Evolutionary conservation across 352 stramenopile genomes (phyloP), one percentile per base, ranked within the genome.

Genomic region (Phytophthora ramorum): DNA sequence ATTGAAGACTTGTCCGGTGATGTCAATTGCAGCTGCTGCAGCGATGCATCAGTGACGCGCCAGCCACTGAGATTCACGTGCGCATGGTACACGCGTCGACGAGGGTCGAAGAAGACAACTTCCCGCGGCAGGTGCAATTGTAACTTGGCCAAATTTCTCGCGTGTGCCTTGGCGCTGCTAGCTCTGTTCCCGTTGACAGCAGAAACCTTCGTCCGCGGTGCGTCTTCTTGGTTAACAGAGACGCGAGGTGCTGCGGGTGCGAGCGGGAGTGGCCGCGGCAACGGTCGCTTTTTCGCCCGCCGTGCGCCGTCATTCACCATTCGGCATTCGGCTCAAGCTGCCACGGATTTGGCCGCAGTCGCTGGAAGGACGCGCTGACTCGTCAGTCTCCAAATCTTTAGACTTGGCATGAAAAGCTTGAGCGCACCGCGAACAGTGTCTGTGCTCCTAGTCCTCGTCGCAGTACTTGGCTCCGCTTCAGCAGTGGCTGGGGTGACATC

Each of bases 31-130:
- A 90, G 60, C 37, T 77, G 64, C 35, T 62, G 58, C 9, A 76
- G 17, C 8, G 49, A 66, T 10, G 68, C 66, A 66, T 92, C 85
- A 0, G 61, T 66, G n/a, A 75, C 63, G 2, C 69, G 37, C 85
- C 81, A 92, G 5, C 85, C 83, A 20, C 71, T 75, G 24, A 93
- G 73, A 19, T 79, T 64, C 12, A 93, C 70, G 50, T 84, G 83
- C 0, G 50, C 52, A 22, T 72, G 78, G 44, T 85, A 79, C 8
- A 75, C 43, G 14, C 51, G 73, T 28, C 46, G 65, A 35, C 66
- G 66, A 37, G 70, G 70, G 12, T 71, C 69, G 26, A 62, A 69
- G 50, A 78, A 83, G 3, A 87, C 43, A 45, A 79, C 55, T 47
- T 85, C 75, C 30, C 73, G 63, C 10, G 78, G 78, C 22, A 87